These are phyloP conservation scores for Xylariaceae sp. DNA, from an alignment of 2,329 filamentous ascomycete genomes.

Conservation along the genomic window DNA sequence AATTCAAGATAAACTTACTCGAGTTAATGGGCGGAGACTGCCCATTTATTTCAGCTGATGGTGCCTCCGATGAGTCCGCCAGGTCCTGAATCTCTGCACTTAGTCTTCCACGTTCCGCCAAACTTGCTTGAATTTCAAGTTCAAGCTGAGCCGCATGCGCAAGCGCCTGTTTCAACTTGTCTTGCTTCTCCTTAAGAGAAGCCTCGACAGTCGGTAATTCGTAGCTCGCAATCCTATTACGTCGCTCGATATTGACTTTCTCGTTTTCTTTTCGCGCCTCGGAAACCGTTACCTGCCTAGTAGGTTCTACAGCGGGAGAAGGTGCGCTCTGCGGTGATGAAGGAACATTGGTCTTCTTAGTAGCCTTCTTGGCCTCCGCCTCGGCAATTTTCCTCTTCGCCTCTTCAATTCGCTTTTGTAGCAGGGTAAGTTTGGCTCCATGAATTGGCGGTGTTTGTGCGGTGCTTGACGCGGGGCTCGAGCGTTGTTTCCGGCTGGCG, in stretches of 20 bases:
- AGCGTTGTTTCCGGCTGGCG: slow-evolving; percentile 41
- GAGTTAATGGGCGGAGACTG: slow-evolving; percentile 10
- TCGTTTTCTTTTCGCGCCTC: slow-evolving; percentile 11
- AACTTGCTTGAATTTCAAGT: slow-evolving; percentile 46
- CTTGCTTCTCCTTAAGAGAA: slow-evolving; percentile 47
- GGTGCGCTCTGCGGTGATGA: slow-evolving; percentile 27
- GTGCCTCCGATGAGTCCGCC: slow-evolving; percentile 26
- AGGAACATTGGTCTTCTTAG: slow-evolving; percentile 26
- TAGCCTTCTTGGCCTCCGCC: slow-evolving; percentile 56
- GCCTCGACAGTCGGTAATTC: slow-evolving; percentile 44
- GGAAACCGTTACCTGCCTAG: slow-evolving; percentile 14
- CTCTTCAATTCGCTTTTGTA: slow-evolving; percentile 58
- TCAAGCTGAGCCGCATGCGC: slow-evolving; percentile 52
- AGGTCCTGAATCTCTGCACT: slow-evolving; percentile 40
- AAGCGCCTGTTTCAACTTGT: slow-evolving; percentile 50
- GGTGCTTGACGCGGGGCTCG: slow-evolving; percentile 42
- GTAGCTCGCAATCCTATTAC: slow-evolving; percentile 42
- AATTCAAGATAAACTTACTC: slow-evolving; percentile 16
- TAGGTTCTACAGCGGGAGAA: slow-evolving; percentile 19
- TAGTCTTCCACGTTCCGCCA: slow-evolving; percentile 40
- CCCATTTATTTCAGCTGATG: slow-evolving; percentile 5
- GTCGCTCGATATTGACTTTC: slow-evolving; percentile 24
- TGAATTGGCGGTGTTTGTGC: slow-evolving; percentile 40
- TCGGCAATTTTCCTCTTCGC: slow-evolving; percentile 63
- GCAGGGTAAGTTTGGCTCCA: slow-evolving; percentile 32